Evolutionary conservation across 1,284 basidiomycete genomes (phyloP).

Genomic region (Pseudozyma pruni): DNA sequence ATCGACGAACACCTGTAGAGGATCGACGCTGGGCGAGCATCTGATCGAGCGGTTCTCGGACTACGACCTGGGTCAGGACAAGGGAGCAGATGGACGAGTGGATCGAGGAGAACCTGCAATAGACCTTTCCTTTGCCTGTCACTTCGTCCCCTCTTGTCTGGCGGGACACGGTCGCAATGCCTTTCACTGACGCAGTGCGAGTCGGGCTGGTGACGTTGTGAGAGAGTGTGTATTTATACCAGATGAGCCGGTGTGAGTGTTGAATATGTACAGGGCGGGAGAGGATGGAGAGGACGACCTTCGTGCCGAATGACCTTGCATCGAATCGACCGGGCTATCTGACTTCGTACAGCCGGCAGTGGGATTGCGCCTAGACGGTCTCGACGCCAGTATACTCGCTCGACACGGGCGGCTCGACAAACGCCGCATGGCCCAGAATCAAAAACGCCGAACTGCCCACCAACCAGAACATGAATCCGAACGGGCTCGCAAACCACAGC

Average conservation of each 20-base stretch:
- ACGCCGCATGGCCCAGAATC: slow-evolving; percentile 79
- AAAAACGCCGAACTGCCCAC: slow-evolving; percentile 67
- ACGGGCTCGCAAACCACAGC: slow-evolving; percentile 62
- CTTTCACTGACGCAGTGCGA: too few relatives aligned
- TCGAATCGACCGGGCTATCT: too few relatives aligned
- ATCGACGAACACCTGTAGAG: slow-evolving; percentile 15
- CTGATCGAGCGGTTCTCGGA: background rate
- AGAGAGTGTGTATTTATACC: too few relatives aligned
- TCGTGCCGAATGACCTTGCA: too few relatives aligned
- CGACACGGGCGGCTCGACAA: slow-evolving; percentile 88
- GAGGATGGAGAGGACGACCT: too few relatives aligned
- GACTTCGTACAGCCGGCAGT: too few relatives aligned
- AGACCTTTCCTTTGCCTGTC: too few relatives aligned
- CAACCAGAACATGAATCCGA: slow-evolving; percentile 68
- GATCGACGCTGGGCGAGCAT: too few relatives aligned
- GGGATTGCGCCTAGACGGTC: slow-evolving; percentile 8
- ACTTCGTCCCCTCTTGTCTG: too few relatives aligned
- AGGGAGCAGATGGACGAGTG: too few relatives aligned
- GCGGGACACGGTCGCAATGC: too few relatives aligned
- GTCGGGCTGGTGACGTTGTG: background rate
- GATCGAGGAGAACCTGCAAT: slow-evolving; percentile 7
- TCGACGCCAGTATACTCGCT: slow-evolving; percentile 85
- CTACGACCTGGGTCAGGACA: background rate
- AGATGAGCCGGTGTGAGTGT: background rate
- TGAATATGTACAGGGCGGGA: slow-evolving; percentile 1